Evolutionary conservation across 208 protist genomes (phyloP).

Genomic region (Trichomonas tenax): DNA sequence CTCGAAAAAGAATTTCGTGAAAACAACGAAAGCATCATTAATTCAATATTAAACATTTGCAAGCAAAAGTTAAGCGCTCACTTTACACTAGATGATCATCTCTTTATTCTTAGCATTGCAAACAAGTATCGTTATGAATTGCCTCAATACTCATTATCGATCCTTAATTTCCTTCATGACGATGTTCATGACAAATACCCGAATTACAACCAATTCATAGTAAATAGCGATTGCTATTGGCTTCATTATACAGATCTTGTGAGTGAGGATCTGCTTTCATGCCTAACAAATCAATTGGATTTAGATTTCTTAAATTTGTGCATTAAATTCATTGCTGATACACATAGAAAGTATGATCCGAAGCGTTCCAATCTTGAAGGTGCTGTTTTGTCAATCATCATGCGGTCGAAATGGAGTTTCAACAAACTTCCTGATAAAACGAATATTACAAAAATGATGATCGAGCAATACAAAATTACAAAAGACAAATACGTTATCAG

Average conservation of each 20-base stretch:
- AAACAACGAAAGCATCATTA: not conserved
- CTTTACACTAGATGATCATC: not conserved
- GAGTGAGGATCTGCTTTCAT: not conserved
- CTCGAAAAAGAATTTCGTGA: not conserved
- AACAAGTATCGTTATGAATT: not conserved
- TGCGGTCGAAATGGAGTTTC: not conserved
- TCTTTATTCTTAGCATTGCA: not conserved
- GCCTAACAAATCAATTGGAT: not conserved
- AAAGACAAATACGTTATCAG: too few species aligned
- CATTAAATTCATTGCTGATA: not conserved
- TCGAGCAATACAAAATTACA: not conserved
- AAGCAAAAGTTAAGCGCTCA: not conserved
- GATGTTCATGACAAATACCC: not conserved
- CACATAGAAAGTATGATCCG: not conserved
- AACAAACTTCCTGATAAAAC: not conserved
- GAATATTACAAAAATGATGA: not conserved
- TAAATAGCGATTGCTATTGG: not conserved
- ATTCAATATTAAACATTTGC: not conserved
- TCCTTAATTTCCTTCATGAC: not conserved
- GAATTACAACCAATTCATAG: not conserved
- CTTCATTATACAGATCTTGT: not conserved
- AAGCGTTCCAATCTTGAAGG: not conserved
- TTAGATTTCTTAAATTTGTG: not conserved
- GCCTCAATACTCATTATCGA: not conserved
- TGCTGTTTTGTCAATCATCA: not conserved